Conservation (phyloP, 1,284 basidiomycete species). For the Trichosporon sp. region DNA sequence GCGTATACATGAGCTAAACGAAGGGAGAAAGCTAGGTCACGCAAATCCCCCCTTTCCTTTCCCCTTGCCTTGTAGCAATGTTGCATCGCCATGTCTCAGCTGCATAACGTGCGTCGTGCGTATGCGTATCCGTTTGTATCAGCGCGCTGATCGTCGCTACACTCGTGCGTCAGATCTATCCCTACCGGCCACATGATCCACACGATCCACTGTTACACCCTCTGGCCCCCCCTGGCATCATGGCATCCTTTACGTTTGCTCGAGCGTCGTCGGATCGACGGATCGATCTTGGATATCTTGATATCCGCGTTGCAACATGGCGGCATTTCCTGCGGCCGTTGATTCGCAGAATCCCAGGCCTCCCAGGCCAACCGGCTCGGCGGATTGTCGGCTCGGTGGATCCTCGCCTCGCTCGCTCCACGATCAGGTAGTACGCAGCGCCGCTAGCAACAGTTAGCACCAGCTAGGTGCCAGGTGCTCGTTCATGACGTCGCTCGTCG, state of each 20-base stretch:
- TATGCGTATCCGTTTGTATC: no score
- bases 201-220: no score
- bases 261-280: no score
- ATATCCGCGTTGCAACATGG: neutral
- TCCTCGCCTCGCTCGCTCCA: neutral
- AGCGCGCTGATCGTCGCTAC: neutral
- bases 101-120: no score
- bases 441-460: no score
- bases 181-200: no score
- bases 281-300: neutral
- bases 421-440: neutral
- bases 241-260: neutral
- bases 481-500: no score
- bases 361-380: no score
- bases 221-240: no score
- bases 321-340: neutral
- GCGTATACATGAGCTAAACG: neutral
- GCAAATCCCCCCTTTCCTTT: neutral
- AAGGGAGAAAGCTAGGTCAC: neutral
- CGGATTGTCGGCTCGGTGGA: neutral
- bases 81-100: no score
- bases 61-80: neutral
- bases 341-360: neutral
- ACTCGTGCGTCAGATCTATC: neutral
- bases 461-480: no score